phyloP scores from a whole-genome alignment of 176 grass and related monocot genomes.

The sorghum (Sorghum bicolor) region DNA sequence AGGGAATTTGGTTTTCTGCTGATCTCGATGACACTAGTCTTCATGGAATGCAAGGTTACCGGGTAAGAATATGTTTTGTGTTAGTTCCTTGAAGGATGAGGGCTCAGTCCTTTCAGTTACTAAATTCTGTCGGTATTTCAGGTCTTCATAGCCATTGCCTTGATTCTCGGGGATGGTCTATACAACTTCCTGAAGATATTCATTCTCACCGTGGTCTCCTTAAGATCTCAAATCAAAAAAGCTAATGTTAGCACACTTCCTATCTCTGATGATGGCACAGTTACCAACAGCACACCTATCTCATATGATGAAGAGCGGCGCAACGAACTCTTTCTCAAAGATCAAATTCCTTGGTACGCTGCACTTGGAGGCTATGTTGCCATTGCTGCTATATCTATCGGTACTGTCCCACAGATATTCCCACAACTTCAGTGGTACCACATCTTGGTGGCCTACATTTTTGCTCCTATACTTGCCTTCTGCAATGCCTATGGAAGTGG shows the following conservation, averaged over 20 bases:
- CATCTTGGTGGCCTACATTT: slow-evolving; percentile 20
- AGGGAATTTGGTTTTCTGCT: slow-evolving; percentile 32
- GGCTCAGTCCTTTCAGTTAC: not conserved
- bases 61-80: slow-evolving; percentile 17
- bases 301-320: slow-evolving; percentile 40
- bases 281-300: not conserved
- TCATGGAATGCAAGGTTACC: slow-evolving; percentile 53
- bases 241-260: not conserved
- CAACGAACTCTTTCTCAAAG: slow-evolving; percentile 38
- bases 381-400: slow-evolving; percentile 37
- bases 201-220: slow-evolving; percentile 5
- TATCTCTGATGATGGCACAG: not conserved
- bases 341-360: slow-evolving; percentile 33
- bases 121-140: not conserved
- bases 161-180: slow-evolving; percentile 7
- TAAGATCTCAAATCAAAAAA: slow-evolving; percentile 28
- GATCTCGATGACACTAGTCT: slow-evolving; percentile 26
- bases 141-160: slow-evolving; percentile 18
- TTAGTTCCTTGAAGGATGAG: slow-evolving; percentile 1
- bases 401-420: slow-evolving; percentile 48
- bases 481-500: slow-evolving; percentile 32
- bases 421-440: slow-evolving; percentile 9
- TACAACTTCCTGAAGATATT: slow-evolving; percentile 4
- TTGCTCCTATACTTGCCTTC: slow-evolving; percentile 12
- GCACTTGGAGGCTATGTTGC: slow-evolving; percentile 32